Base-by-base conservation (phyloP, 371 early-diverging fungal species). In the Lichtheimia hyalospora region DNA sequence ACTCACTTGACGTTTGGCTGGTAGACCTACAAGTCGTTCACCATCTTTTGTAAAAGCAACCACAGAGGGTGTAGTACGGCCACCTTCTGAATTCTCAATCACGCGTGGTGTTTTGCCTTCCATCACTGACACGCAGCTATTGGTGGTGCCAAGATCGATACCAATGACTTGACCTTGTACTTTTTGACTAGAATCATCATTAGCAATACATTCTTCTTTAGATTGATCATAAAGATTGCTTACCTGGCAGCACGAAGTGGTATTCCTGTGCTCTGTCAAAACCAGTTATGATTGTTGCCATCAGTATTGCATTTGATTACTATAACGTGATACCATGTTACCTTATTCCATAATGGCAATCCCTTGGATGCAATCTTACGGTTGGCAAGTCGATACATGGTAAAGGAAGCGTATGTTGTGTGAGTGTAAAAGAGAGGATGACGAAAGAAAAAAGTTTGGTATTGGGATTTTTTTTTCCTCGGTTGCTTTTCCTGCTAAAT, bases 121-220 rank as follows among this genome's bases (percentile, higher is more conserved):
- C 90, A 97, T 92, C 24, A 96, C 88, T 49, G 97, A 90, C 8
- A 96, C 95, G 73, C 97, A 98, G 16, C 97, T 96, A 86, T 98
- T 96, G 70, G 99, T 99, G 25, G 99, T 98, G 61, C 98, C 99
- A 67, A 99, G 82, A 82, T 99, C 99, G 64, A 99, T 97, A 72
- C 99, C 99, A 68, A 99, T 92, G 52, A 95, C 94, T 61, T 84
- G 84, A 40, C 95, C 95, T 76, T 89, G 89, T 50, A 93, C 89
- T 75, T 88, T 91, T 71, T 81, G 79, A 15, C 56, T 55, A 25
- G 34, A 34, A 15, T 21, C 15, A 40, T 18, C 0, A 40, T 53
- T 14, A n/a, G n/a, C n/a, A 24, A 20, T 77, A 43, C 5, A 40
- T 7, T 7, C 4, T 28, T 44, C 20, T 46, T 40, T 39, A 40